Conservation (phyloP, 768 basidiomycete genomes). For the Kwoniella dejecticola region DNA sequence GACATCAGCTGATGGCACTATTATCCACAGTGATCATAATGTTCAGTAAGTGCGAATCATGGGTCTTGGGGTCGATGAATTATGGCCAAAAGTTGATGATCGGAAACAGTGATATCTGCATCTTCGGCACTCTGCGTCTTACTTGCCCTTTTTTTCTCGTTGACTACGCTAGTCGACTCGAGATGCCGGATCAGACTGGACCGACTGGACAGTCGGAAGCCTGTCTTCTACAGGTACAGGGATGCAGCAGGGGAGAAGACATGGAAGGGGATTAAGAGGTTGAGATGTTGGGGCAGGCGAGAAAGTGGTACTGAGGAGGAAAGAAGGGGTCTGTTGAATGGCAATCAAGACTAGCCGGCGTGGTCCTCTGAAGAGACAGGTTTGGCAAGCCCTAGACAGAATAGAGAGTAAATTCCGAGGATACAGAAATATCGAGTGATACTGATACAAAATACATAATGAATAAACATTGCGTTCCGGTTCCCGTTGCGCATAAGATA, state of each 20-base stretch:
- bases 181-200: slow-evolving; percentile 54
- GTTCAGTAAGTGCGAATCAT: slow-evolving; percentile 63
- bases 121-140: slow-evolving; percentile 72
- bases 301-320: slow-evolving; percentile 36
- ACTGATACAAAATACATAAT: no score
- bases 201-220: slow-evolving; percentile 48
- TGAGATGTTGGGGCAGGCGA: slow-evolving; percentile 25
- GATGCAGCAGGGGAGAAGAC: slow-evolving; percentile 25
- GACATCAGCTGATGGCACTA: no score
- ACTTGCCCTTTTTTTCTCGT: slow-evolving; percentile 64
- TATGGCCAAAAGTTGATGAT: not conserved
- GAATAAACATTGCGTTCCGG: no score
- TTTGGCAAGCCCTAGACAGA: no score
- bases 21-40: slow-evolving; percentile 89
- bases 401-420: no score
- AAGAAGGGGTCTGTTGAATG: slow-evolving; percentile 33
- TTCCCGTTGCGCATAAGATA: no score
- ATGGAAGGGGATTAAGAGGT: slow-evolving; percentile 40
- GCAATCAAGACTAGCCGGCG: not conserved
- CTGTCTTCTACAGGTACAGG: slow-evolving; percentile 47
- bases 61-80: no score
- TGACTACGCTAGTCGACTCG: slow-evolving; percentile 67
- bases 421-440: no score
- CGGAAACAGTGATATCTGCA: slow-evolving; percentile 67
- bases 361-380: no score